phyloP scores from a whole-genome alignment of 345 rosid species.

The Populus euphratica region DNA sequence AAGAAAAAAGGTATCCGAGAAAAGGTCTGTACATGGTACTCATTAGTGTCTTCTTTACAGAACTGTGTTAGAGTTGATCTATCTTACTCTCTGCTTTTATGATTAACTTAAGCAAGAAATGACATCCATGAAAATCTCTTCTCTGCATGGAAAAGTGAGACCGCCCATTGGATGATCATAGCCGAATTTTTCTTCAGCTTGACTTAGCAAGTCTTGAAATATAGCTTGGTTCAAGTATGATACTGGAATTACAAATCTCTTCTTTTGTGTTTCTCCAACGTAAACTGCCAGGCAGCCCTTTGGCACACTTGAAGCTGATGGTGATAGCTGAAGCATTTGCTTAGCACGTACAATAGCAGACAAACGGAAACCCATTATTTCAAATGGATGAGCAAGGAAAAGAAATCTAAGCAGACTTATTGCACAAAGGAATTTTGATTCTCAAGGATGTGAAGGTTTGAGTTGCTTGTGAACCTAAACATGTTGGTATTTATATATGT shows the following conservation, averaged over 20 bases:
- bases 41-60: too few species aligned
- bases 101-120: conserved; percentile 5
- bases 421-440: not conserved
- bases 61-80: too few species aligned
- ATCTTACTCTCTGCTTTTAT: too few species aligned
- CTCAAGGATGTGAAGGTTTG: not conserved
- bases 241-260: conserved; percentile 33
- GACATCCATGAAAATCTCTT: conserved; percentile 21
- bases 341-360: conserved; percentile 6
- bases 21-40: too few species aligned
- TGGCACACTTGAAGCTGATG: conserved; percentile 14
- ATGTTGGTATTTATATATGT: not conserved
- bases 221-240: conserved; percentile 38
- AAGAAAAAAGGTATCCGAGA: too few species aligned
- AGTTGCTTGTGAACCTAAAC: not conserved
- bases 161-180: conserved; percentile 21
- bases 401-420: not conserved
- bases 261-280: conserved; percentile 29
- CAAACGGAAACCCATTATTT: conserved; percentile 10
- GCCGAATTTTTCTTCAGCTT: conserved; percentile 33
- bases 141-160: conserved; percentile 21
- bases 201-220: conserved; percentile 29
- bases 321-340: not conserved
- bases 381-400: too few species aligned
- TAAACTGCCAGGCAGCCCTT: conserved; percentile 27